Conservation (phyloP, 208 protist genomes). For the Leishmania turanica region DNA sequence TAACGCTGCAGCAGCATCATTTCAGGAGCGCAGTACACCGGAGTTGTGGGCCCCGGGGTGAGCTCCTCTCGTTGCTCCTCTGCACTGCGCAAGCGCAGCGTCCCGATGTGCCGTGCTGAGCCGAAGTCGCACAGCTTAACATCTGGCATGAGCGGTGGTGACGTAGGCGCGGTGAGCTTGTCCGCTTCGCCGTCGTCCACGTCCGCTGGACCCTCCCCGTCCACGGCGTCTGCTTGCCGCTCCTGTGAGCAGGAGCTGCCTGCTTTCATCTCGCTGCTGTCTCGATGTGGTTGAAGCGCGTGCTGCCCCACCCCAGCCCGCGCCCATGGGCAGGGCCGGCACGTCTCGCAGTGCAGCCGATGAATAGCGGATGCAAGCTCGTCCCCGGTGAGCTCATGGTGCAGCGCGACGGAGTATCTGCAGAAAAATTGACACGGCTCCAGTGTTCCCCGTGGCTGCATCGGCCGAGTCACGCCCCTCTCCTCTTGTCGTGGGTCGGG, state of each 20-base stretch:
- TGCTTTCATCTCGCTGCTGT: neutral
- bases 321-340: constrained; percentile 1
- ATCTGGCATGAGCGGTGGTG: constrained; percentile 27
- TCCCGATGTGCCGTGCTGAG: constrained; percentile 76
- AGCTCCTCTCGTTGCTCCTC: constrained; percentile 83
- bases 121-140: constrained; percentile 89
- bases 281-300: neutral
- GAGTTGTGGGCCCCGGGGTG: constrained; percentile 84
- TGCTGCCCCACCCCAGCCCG: neutral
- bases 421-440: constrained; percentile 25
- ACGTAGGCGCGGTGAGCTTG: too few species aligned
- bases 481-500: constrained; percentile 2
- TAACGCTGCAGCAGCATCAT: constrained; percentile 78
- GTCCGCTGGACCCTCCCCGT: neutral
- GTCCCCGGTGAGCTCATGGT: constrained; percentile 30
- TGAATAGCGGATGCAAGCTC: constrained; percentile 19
- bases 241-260: neutral
- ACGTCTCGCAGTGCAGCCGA: constrained; percentile 22
- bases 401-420: constrained; percentile 5
- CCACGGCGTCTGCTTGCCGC: neutral
- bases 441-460: neutral
- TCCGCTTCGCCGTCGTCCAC: neutral
- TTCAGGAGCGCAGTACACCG: constrained; percentile 95
- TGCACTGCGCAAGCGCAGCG: constrained; percentile 95
- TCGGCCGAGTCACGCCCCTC: neutral